phyloP scores from a whole-genome alignment of 805 yeast genomes.

The Geotrichum ghanense region DNA sequence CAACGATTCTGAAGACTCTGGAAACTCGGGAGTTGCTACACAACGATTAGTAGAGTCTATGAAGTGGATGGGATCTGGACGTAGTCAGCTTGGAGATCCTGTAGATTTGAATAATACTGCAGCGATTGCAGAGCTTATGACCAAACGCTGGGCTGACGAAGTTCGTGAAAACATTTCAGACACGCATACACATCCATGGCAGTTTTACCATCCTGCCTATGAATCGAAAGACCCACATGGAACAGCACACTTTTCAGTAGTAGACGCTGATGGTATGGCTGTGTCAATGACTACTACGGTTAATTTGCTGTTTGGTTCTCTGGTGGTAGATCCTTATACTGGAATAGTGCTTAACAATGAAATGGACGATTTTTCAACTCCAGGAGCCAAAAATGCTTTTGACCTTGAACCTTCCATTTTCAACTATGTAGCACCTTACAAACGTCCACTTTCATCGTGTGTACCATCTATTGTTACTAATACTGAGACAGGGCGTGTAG shows the following conservation, averaged over 20 bases:
- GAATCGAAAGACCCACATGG: conserved; percentile 78
- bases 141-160: conserved; percentile 45
- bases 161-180: conserved; percentile 44
- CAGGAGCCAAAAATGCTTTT: conserved; percentile 61
- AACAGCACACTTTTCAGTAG: conserved; percentile 74
- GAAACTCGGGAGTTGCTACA: conserved; percentile 29
- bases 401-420: conserved; percentile 69
- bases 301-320: conserved; percentile 71
- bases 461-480: conserved; percentile 60
- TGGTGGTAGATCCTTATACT: conserved; percentile 68
- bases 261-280: conserved; percentile 66
- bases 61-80: conserved; percentile 88
- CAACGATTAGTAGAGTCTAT: conserved; percentile 73
- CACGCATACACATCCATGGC: conserved; percentile 50
- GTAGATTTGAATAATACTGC: conserved; percentile 19
- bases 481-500: conserved; percentile 31
- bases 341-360: conserved; percentile 80
- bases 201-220: conserved; percentile 67
- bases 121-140: conserved; percentile 35
- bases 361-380: conserved; percentile 89
- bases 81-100: conserved; percentile 78
- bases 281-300: conserved; percentile 84
- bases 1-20: conserved; percentile 15
- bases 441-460: conserved; percentile 77
- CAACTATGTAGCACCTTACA: conserved; percentile 64